These are phyloP conservation scores for Paraphaeosphaeria sporulosa DNA, from an alignment of 2,329 filamentous ascomycete species.

Conservation along the genomic window DNA sequence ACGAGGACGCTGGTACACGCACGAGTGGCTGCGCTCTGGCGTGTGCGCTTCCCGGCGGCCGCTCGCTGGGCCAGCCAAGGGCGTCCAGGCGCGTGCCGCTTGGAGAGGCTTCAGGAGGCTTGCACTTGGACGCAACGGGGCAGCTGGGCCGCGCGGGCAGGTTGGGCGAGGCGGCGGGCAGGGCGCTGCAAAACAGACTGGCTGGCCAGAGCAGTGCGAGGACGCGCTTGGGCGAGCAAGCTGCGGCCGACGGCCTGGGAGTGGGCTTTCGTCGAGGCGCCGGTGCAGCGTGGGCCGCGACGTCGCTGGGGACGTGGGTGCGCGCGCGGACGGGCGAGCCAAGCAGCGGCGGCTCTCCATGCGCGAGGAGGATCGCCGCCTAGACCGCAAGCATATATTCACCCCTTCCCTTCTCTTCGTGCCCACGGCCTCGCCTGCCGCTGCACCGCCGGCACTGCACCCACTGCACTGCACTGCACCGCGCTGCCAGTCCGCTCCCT, in stretches of 20 bases:
- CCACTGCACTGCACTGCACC: too few species aligned
- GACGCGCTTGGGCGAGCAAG: constrained; percentile 1
- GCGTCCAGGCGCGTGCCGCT: not conserved
- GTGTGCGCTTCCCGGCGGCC: not conserved
- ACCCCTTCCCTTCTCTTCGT: constrained; percentile 3
- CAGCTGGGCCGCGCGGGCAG: not conserved
- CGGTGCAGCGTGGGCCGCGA: not conserved
- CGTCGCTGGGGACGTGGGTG: too few species aligned
- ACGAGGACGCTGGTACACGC: not conserved
- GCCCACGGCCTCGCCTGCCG: not conserved
- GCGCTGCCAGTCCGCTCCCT: not conserved
- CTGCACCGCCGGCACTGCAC: not conserved
- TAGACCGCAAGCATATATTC: not conserved
- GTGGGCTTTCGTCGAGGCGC: not conserved
- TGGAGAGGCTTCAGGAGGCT: not conserved
- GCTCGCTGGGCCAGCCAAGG: not conserved
- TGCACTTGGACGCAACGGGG: constrained; percentile 1
- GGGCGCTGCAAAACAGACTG: not conserved
- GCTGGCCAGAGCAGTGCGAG: not conserved
- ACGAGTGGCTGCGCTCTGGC: not conserved
- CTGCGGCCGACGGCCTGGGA: not conserved
- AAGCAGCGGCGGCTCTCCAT: too few species aligned
- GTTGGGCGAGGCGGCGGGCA: not conserved
- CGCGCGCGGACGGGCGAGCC: too few species aligned
- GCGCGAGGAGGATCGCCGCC: not conserved